Conservation (phyloP, 352 stramenopile species). For the Phytophthora parvispora region DNA sequence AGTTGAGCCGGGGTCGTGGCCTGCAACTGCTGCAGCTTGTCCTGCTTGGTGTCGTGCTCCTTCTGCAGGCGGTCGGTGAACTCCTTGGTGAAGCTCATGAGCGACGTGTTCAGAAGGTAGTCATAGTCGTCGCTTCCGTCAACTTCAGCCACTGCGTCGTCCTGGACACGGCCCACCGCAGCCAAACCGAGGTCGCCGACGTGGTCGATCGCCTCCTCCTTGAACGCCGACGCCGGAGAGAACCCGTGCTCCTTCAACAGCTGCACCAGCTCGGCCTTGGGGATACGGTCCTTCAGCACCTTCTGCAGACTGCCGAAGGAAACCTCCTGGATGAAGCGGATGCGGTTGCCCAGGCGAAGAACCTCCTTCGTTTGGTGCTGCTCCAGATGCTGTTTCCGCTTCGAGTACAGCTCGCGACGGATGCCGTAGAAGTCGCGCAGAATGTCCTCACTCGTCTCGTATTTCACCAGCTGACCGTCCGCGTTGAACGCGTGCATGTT, state of each 20-base stretch:
- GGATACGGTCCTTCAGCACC: conserved; percentile 80
- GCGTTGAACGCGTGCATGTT: conserved; percentile 99
- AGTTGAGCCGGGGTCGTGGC: conserved; percentile 87
- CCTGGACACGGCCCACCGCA: conserved; percentile 25
- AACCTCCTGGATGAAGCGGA: conserved; percentile 98
- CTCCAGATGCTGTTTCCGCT: conserved; percentile 86
- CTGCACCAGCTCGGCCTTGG: conserved; percentile 66
- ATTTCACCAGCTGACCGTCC: conserved; percentile 94
- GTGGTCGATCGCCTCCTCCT: conserved; percentile 43
- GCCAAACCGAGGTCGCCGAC: conserved; percentile 31
- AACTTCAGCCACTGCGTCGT: conserved; percentile 24
- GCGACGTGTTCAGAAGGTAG: conserved; percentile 98
- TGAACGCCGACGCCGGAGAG: conserved; percentile 61
- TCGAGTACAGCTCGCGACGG: conserved; percentile 90
- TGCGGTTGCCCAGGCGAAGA: conserved; percentile 96
- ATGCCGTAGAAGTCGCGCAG: conserved; percentile 96
- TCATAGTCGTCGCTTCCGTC: conserved; percentile 90
- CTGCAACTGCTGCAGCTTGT: conserved; percentile 91
- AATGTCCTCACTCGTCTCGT: conserved; percentile 91
- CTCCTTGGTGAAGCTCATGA: conserved; percentile 98
- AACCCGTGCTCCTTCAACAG: conserved; percentile 63
- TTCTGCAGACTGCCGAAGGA: conserved; percentile 94
- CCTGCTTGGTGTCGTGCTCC: conserved; percentile 92
- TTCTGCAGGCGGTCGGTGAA: conserved; percentile 93
- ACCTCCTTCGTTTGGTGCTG: conserved; percentile 89